A percentile compares a stretch with the other conserved stretches of the same genome.
Evolutionary conservation across 768 basidiomycete species (phyloP).

Genomic region (Kwoniella botswanensis): DNA sequence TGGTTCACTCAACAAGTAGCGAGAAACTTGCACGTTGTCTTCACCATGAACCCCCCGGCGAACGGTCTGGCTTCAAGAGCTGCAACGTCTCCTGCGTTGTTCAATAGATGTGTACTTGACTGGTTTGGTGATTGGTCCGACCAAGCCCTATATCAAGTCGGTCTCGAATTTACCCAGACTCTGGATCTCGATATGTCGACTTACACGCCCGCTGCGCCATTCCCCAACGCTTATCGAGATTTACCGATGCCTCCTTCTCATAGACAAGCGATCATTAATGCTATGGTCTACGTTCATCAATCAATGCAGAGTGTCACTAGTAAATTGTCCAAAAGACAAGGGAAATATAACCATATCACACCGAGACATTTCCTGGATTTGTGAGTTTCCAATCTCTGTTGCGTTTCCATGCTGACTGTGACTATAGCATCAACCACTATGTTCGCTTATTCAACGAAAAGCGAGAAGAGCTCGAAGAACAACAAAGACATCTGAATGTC

Average conservation of each 20-base stretch:
- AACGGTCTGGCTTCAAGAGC: conserved; percentile 94
- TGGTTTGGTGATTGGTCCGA: conserved; percentile 99
- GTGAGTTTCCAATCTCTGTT: conserved; percentile 65
- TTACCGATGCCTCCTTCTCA: conserved; percentile 85
- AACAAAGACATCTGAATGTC: conserved; percentile 96
- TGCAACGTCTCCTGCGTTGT: conserved; percentile 92
- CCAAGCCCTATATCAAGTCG: conserved; percentile 97
- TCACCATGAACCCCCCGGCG: conserved; percentile 98
- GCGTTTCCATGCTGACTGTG: conserved; percentile 3
- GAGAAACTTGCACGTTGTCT: conserved; percentile 96
- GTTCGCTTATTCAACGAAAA: conserved; percentile 94
- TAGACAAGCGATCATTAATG: conserved; percentile 89
- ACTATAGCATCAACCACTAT: conserved; percentile 87
- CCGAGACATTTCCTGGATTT: conserved; percentile 98
- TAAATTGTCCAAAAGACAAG: conserved; percentile 85
- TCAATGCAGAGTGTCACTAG: conserved; percentile 88
- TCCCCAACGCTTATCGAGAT: conserved; percentile 87
- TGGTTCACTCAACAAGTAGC: conserved; percentile 99
- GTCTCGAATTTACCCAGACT: conserved; percentile 91
- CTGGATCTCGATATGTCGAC: conserved; percentile 87
- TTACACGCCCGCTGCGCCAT: conserved; percentile 77
- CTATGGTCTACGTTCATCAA: conserved; percentile 86
- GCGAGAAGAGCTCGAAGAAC: conserved; percentile 95
- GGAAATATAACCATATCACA: conserved; percentile 95
- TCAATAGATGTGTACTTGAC: conserved; percentile 97